Evolutionary conservation across 495 filamentous ascomycete genomes (phyloP).

Genomic region (Hypoxylon cercidicola): DNA sequence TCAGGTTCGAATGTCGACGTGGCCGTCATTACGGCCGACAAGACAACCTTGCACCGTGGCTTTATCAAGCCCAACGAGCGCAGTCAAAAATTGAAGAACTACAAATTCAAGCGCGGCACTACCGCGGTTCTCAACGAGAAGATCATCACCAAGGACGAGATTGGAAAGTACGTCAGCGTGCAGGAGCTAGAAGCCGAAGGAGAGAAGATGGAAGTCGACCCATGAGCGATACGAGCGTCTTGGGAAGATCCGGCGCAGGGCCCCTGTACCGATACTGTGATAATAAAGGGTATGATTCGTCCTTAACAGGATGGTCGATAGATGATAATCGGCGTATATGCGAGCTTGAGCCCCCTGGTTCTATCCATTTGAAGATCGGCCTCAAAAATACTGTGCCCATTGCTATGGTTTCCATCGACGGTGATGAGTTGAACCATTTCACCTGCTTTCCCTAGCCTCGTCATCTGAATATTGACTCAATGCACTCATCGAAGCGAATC

Average conservation of each 20-base stretch:
- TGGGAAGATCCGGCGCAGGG: constrained; percentile 9
- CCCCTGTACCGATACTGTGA: constrained; percentile 29
- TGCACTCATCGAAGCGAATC: too few relatives aligned
- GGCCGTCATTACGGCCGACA: constrained; percentile 90
- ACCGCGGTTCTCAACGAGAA: constrained; percentile 95
- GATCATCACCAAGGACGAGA: constrained; percentile 89
- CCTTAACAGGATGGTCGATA: not conserved
- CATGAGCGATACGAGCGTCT: constrained; percentile 52
- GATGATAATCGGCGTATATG: constrained; percentile 1
- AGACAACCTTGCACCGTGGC: constrained; percentile 90
- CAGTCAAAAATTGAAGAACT: constrained; percentile 90
- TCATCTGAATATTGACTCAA: too few relatives aligned
- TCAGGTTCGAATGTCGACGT: constrained; percentile 98
- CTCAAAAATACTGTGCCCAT: not conserved
- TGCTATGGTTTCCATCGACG: not conserved
- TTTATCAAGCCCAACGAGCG: constrained; percentile 93
- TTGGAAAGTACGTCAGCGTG: constrained; percentile 93
- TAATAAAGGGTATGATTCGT: constrained; percentile 14
- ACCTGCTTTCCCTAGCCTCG: too few relatives aligned
- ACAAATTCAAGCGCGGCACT: constrained; percentile 87
- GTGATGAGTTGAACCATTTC: too few relatives aligned
- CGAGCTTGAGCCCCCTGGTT: not conserved
- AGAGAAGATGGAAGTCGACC: constrained; percentile 96
- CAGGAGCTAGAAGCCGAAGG: constrained; percentile 80
- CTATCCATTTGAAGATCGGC: not conserved